Evolutionary conservation across 2,329 filamentous ascomycete species (phyloP).

Genomic region (Emericellopsis cladophorae): DNA sequence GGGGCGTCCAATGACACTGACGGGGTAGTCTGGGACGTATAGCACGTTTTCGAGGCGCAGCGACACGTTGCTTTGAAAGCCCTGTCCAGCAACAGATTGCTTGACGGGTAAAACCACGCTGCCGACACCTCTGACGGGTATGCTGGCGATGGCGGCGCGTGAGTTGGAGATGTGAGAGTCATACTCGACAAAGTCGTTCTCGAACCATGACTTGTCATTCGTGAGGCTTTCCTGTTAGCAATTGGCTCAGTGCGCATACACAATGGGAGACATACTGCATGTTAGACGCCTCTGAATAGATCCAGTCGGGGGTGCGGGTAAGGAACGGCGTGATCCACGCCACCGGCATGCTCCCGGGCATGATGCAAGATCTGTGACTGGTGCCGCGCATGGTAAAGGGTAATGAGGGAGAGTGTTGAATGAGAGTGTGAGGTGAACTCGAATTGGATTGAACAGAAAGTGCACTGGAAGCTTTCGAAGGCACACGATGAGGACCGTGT

Average conservation of each 20-base stretch:
- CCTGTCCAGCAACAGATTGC: constrained; percentile 1
- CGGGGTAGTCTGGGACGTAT: constrained; percentile 2
- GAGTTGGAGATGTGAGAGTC: constrained; percentile 1
- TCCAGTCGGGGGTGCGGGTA: constrained; percentile 1
- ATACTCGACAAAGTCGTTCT: not conserved
- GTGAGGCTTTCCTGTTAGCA: constrained; percentile 1
- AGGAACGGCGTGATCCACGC: not conserved
- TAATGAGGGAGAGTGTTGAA: not conserved
- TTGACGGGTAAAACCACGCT: constrained; percentile 1
- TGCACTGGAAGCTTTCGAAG: too few relatives aligned
- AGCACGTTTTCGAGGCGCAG: constrained; percentile 2
- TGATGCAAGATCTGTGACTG: not conserved
- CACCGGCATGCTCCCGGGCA: not conserved
- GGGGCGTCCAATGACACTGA: constrained; percentile 1
- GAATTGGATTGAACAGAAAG: not conserved
- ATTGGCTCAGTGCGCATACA: not conserved
- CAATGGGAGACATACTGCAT: not conserved
- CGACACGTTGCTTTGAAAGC: not conserved
- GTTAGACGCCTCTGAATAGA: constrained; percentile 1
- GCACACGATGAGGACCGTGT: not conserved
- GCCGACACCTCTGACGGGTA: constrained; percentile 1
- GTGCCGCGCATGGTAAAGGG: not conserved
- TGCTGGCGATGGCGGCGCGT: constrained; percentile 1
- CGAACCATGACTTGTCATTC: constrained; percentile 2
- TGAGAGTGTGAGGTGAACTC: not conserved